Percentiles rank a stretch among this genome's conserved stretches.
Evolutionary conservation across 345 rosid species (phyloP).

Genomic region (Lepidium didymum): DNA sequence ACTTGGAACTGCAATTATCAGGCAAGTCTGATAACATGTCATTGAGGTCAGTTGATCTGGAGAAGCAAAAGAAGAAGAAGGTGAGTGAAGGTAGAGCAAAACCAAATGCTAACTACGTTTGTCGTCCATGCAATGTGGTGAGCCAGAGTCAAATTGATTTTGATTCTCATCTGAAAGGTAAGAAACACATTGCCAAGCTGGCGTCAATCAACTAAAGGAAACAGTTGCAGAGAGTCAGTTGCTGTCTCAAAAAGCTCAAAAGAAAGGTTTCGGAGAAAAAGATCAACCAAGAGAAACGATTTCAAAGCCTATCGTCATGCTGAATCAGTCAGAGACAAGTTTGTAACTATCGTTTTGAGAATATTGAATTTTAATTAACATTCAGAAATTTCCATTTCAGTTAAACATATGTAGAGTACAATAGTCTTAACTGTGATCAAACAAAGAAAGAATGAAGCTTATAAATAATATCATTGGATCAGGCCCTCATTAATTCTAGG

Average conservation of each 20-base stretch:
- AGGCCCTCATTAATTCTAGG: conserved; percentile 39
- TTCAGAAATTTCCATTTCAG: conserved; percentile 35
- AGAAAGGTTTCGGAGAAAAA: conserved; percentile 41
- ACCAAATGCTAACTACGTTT: neutral
- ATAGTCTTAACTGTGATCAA: conserved; percentile 43
- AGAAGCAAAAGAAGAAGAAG: conserved; percentile 7
- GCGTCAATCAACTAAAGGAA: neutral
- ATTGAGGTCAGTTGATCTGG: neutral
- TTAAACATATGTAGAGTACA: conserved; percentile 36
- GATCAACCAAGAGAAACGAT: conserved; percentile 32
- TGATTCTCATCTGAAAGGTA: conserved; percentile 17
- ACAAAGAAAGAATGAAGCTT: conserved; percentile 58
- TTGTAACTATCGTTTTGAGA: neutral
- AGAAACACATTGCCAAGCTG: neutral
- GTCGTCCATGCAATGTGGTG: conserved; percentile 5
- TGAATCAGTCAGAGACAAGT: conserved; percentile 1
- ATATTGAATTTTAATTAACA: conserved; percentile 29
- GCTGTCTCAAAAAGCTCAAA: conserved; percentile 9
- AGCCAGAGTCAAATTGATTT: neutral
- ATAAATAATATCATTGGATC: conserved; percentile 42
- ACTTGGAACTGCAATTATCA: conserved; percentile 17
- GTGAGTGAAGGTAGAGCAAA: neutral
- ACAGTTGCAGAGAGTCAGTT: too few relatives aligned
- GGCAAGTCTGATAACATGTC: conserved; percentile 10
- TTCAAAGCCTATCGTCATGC: conserved; percentile 22